Evolutionary conservation across 1,284 basidiomycete species (phyloP).

Genomic region (Cutaneotrichosporon sp.): DNA sequence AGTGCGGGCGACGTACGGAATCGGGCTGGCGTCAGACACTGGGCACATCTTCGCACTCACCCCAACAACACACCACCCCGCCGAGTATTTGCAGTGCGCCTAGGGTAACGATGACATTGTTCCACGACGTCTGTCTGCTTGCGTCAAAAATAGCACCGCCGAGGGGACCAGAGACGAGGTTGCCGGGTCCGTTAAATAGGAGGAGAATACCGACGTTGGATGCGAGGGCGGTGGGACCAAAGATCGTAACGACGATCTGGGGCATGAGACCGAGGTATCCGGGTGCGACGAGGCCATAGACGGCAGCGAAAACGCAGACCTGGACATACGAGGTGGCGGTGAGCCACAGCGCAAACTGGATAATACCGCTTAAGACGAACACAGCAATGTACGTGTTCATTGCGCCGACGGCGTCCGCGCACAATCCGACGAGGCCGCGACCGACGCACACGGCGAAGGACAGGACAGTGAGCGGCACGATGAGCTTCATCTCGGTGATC

Average conservation of each 20-base stretch:
- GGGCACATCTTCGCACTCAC: constrained; percentile 1
- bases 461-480: constrained; percentile 13
- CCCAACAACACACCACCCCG: constrained; percentile 12
- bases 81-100: constrained; percentile 8
- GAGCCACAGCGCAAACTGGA: constrained; percentile 15
- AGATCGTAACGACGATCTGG: constrained; percentile 32
- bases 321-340: constrained; percentile 6
- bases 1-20: constrained; percentile 5
- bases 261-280: constrained; percentile 33
- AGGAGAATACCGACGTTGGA: constrained; percentile 27
- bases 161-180: constrained; percentile 8
- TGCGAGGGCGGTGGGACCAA: constrained; percentile 31
- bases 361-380: constrained; percentile 8
- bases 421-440: constrained; percentile 9
- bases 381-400: constrained; percentile 18
- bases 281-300: constrained; percentile 24
- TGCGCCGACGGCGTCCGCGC: constrained; percentile 8
- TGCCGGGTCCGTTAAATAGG: constrained; percentile 13
- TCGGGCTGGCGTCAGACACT: constrained; percentile 4
- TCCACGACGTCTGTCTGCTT: constrained; percentile 2
- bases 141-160: constrained; percentile 15
- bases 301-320: constrained; percentile 6
- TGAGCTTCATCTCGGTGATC: constrained; percentile 14
- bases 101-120: constrained; percentile 10
- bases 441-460: constrained; percentile 10